Evolutionary conservation across 140 eudicot genomes (phyloP).

Genomic region (Erigeron philadelphicus): DNA sequence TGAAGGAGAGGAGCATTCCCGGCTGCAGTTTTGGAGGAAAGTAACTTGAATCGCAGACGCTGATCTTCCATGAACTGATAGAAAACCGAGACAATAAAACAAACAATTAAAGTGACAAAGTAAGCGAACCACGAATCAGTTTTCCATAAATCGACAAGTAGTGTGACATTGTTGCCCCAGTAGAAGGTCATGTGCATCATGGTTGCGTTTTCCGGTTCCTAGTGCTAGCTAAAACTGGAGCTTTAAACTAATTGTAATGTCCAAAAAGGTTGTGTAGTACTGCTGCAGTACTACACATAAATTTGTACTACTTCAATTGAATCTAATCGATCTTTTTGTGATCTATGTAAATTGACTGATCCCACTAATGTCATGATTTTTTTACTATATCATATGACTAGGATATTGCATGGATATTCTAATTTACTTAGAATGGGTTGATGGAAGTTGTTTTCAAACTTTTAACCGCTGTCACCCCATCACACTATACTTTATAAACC

Average conservation of each 20-base stretch:
- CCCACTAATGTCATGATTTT: too few species aligned
- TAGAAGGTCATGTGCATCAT: slow-evolving; percentile 96
- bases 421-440: too few species aligned
- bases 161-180: slow-evolving; percentile 58
- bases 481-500: too few species aligned
- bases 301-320: slow-evolving; percentile 22
- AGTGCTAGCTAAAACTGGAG: slow-evolving; percentile 14
- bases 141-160: slow-evolving; percentile 65
- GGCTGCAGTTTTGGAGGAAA: slow-evolving; percentile 24
- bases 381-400: too few species aligned
- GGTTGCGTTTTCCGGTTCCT: slow-evolving; percentile 17
- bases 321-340: too few species aligned
- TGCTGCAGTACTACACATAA: slow-evolving; percentile 29
- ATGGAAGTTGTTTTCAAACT: too few species aligned
- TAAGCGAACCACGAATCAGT: slow-evolving; percentile 50
- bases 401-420: too few species aligned
- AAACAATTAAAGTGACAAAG: slow-evolving; percentile 38
- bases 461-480: too few species aligned
- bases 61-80: slow-evolving; percentile 72
- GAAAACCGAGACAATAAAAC: slow-evolving; percentile 50
- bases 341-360: too few species aligned
- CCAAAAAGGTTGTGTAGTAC: slow-evolving; percentile 29
- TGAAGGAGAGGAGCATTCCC: slow-evolving; percentile 24
- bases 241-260: slow-evolving; percentile 12
- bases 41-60: slow-evolving; percentile 42